Base-by-base conservation (phyloP, 352 stramenopile genomes). In the Globisporangium splendens region DNA sequence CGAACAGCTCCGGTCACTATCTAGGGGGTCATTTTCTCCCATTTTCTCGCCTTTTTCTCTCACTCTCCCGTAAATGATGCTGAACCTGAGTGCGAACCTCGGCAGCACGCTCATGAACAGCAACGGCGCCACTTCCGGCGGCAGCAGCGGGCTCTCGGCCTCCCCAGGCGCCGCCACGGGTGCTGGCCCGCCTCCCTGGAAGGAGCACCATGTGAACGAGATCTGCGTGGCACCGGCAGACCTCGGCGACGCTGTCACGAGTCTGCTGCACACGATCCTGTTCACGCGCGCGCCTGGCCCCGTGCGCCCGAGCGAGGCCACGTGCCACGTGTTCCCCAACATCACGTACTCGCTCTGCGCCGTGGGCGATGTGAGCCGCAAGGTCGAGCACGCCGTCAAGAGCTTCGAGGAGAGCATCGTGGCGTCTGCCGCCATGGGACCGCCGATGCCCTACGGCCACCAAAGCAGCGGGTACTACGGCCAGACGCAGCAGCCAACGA, bases 281-380 rank as follows among this genome's bases (percentile, higher is more conserved):
- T 94, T 94, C 68, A 89, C 82, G 15, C 66, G 84, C 22, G 83
- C 84, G 10, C 84, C 82, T 0, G 84, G 84, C 0, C 84, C 82
- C 18, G 82, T 92, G 28, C 76, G 81, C 0, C 84, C 84, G 1
- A 89, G 75, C 21, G 82, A 93, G 59, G 79, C 82, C 43, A 85
- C 84, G 50, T 93, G 84, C 57, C 75, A 87, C 22, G 70, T 76
- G 33, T 93, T 93, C 58, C 84, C 82, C 7, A 77, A 66, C 46
- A 73, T 93, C 48, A 89, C 82, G 33, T 93, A 93, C 62, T 79
- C 84, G 44, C 62, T 90, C 39, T 91, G 83, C 49, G 79, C 79
- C 24, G 83, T 90, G 24, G 83, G 80, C 41, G 84, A 94, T 52
- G 82, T 92, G 10, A 83, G 73, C 55, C 77, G 81, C 41, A 90